Base-by-base conservation (phyloP, 2,329 filamentous ascomycete species). In the Stachybotrys elegans region DNA sequence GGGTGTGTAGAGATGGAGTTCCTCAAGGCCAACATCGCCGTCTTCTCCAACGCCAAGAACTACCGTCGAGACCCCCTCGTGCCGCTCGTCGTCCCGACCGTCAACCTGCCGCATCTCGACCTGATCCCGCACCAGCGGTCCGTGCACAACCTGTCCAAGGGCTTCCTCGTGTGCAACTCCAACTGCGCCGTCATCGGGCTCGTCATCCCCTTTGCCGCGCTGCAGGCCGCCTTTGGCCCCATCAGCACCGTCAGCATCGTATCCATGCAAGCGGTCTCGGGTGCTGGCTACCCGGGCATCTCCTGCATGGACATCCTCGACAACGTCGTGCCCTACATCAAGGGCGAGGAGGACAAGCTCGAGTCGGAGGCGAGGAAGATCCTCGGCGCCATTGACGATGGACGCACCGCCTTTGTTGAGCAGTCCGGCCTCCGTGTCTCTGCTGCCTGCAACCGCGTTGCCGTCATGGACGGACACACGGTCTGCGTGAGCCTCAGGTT, bases 31-130 rank as follows among this genome's bases (percentile, higher is more conserved):
- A 84, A 95, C 60, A 81, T 96, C 42, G 83, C 88, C 58, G 86
- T 96, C 63, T 97, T 98, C 74, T 95, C 90, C 58, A 98, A 97
- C 67, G 91, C 93, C 42, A 96, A 96, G 70, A 97, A 96, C 79
- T 89, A 95, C 77, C 86, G 93, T 57, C 85, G 85, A 62, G 84
- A 95, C 63, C 89, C 90, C 17, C 75, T 92, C 40, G 90, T 96
- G 3, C 93, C 93, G 11, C 83, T 97, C 59, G 87, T 97, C 51
- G 91, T 97, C 8, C 93, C 93, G 2, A 95, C 90, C 17, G 91
- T 97, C 65, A 97, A 97, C 73, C 82, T 95, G 12, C 69, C 80
- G 35, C 92, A 97, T 68, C 79, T 96, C 57, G 80, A 86, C 60
- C 77, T 96, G 49, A 92, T 97, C 61, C 84, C 86, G n/a, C 84